Evolutionary conservation across 331 rosid species (phyloP), one percentile per base, ranked within the genome.

Genomic region (Rosa hybrid): DNA sequence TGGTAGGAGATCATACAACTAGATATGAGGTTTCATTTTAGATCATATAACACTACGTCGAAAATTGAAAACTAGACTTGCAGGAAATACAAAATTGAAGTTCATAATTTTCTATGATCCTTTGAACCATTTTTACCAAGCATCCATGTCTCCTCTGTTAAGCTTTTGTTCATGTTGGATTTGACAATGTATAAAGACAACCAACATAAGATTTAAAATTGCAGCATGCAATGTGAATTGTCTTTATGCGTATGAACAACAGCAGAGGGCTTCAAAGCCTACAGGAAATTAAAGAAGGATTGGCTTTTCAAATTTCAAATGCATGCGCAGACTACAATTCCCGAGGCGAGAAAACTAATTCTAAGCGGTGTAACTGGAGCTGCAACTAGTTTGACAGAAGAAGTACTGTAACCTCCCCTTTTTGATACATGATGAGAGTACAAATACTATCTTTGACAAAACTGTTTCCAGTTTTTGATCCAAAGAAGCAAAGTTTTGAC

Each of bases 191-290:
- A 25, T 21, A 41, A 23, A 71, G 59, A 69, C 54, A 21, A n/a
- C 20, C 54, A 44, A 7, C 41, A 71, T 71, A 25, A 23, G 21
- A 25, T 23, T 25, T 1, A 2, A 3, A 34, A 65, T 16, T 65
- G 71, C 20, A 65, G 71, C 46, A 65, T 54, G 70, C 78, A 16
- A 57, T 4, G 42, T 23, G 78, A 57, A 27, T 41, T 56, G 69
- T 68, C 38, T 21, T 21, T 17, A 41, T 44, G 78, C 78, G 25
- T 75, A 38, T 39, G 46, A 80, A 72, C 50, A 80, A 75, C 56
- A 39, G 38, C 41, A 14, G 39, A 71, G 38, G 20, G 6, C 75
- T 48, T 34, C 23, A 65, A 65, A 34, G 68, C 41, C 41, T 65
- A 65, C 71, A 34, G 45, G 44, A 65, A 34, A 34, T 30, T 16